Percentiles rank a stretch among this genome's conserved stretches.
These are phyloP conservation scores for Xerocomellus amylosporus DNA, from an alignment of 768 basidiomycete species.

Conservation along the genomic window DNA sequence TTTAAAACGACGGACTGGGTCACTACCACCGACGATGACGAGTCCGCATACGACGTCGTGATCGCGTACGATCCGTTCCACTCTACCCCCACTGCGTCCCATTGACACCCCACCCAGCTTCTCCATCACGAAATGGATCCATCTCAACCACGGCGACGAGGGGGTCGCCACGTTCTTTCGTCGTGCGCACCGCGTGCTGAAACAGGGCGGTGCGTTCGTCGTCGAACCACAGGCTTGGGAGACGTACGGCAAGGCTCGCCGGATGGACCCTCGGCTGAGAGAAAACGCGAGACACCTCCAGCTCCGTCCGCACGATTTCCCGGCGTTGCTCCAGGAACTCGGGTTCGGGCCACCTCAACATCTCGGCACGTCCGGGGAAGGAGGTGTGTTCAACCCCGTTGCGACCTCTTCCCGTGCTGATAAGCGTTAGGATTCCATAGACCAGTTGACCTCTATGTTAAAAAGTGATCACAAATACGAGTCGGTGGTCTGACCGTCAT, in stretches of 20 bases:
- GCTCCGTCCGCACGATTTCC: slow-evolving; percentile 66
- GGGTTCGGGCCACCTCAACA: slow-evolving; percentile 56
- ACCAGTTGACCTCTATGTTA: slow-evolving; percentile 61
- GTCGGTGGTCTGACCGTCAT: too few species aligned
- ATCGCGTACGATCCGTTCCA: slow-evolving; percentile 58
- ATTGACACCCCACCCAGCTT: slow-evolving; percentile 35
- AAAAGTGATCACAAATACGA: slow-evolving; percentile 24
- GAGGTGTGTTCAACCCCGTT: slow-evolving; percentile 43
- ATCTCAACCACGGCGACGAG: slow-evolving; percentile 75
- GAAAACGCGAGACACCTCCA: slow-evolving; percentile 55
- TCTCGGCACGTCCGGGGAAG: slow-evolving; percentile 59
- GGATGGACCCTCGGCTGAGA: slow-evolving; percentile 62
- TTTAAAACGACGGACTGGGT: slow-evolving; percentile 79
- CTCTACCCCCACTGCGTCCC: not conserved
- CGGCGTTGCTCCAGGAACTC: slow-evolving; percentile 47
- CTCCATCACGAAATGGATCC: slow-evolving; percentile 91
- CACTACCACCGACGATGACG: slow-evolving; percentile 53
- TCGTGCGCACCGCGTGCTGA: slow-evolving; percentile 54
- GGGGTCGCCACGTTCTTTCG: slow-evolving; percentile 68
- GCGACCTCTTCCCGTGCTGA: not conserved
- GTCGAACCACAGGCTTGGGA: slow-evolving; percentile 87
- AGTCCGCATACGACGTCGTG: slow-evolving; percentile 69
- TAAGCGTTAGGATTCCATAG: slow-evolving; percentile 18
- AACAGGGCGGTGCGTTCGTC: slow-evolving; percentile 64
- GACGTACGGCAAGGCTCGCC: slow-evolving; percentile 73